A percentile compares a stretch with the other conserved stretches of the same genome.
Evolutionary conservation across 768 basidiomycete species (phyloP).

Genomic region (Rhizopogon vinicolor): DNA sequence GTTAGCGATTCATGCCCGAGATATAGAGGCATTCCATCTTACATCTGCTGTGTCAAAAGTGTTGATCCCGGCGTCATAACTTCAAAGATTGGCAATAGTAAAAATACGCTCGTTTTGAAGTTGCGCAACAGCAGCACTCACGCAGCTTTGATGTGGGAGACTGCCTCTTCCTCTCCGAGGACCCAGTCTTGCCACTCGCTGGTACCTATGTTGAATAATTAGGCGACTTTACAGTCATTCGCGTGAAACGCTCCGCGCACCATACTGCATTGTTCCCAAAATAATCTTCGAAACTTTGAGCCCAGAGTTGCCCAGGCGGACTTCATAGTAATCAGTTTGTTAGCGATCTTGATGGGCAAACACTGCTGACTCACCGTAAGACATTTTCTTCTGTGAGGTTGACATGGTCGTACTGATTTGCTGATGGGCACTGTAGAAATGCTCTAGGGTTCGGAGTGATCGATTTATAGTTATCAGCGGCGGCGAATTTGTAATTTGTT

Average conservation of each 20-base stretch:
- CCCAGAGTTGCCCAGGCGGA: slow-evolving; percentile 39
- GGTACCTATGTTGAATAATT: not conserved
- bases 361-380: not conserved
- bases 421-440: too few relatives aligned
- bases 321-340: slow-evolving; percentile 11
- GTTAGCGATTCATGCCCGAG: slow-evolving; percentile 26
- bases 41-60: slow-evolving; percentile 58
- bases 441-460: not conserved
- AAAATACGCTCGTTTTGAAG: not conserved
- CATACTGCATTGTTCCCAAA: slow-evolving; percentile 31
- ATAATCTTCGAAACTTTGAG: slow-evolving; percentile 36
- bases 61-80: slow-evolving; percentile 60
- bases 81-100: not conserved
- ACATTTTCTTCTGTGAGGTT: not conserved
- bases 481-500: not conserved
- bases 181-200: slow-evolving; percentile 28
- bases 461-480: not conserved
- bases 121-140: slow-evolving; percentile 1
- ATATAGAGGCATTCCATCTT: slow-evolving; percentile 17
- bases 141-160: slow-evolving; percentile 34
- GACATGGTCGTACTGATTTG: not conserved
- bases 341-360: not conserved
- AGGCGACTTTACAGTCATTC: not conserved
- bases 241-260: slow-evolving; percentile 3
- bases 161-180: slow-evolving; percentile 29